phyloP scores from a whole-genome alignment of 306 rosid species.

The Rubus idaeus region DNA sequence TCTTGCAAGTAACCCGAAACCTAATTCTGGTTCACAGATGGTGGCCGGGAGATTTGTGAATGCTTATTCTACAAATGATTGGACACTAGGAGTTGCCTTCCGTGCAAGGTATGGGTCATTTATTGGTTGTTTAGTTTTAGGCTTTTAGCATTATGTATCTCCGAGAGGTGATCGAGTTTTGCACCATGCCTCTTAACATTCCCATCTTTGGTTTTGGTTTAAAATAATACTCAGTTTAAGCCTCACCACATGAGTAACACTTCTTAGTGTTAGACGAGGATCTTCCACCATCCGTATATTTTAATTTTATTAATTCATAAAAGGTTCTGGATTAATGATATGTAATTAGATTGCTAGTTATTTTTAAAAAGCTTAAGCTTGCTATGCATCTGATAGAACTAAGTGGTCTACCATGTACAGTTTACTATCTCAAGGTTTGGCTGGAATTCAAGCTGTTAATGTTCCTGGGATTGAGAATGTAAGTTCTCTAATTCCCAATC shows the following conservation, averaged over 20 bases:
- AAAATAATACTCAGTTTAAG: too few relatives aligned
- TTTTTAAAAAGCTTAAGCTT: neutral
- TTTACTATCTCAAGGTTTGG: constrained; percentile 58
- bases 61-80: constrained; percentile 54
- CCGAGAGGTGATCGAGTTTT: neutral
- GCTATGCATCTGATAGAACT: neutral
- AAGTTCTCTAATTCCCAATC: constrained; percentile 18
- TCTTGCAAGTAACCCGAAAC: neutral
- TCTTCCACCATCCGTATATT: neutral
- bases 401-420: constrained; percentile 36
- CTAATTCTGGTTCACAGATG: constrained; percentile 35
- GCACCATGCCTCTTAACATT: too few relatives aligned
- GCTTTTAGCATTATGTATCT: neutral
- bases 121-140: constrained; percentile 16
- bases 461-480: constrained; percentile 63
- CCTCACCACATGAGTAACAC: too few relatives aligned
- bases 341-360: neutral
- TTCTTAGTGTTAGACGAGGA: neutral
- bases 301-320: neutral
- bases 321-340: neutral
- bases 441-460: constrained; percentile 68
- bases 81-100: constrained; percentile 61
- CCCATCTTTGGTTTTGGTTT: too few relatives aligned
- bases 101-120: constrained; percentile 54
- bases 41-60: constrained; percentile 79